Evolutionary conservation across 768 basidiomycete genomes (phyloP).

Genomic region (Panellus pusillus): DNA sequence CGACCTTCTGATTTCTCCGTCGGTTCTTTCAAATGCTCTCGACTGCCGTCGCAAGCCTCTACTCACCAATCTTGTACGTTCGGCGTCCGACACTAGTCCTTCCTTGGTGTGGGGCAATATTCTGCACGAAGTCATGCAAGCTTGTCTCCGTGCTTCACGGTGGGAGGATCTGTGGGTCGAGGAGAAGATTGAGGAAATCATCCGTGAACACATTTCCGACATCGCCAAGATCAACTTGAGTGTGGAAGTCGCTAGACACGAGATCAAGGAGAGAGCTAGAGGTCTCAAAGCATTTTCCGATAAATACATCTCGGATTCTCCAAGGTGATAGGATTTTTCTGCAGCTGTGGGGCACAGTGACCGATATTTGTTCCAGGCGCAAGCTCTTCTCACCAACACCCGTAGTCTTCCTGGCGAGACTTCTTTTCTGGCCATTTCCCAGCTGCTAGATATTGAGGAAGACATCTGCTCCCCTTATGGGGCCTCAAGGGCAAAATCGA

Average conservation of each 20-base stretch:
- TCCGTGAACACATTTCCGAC: constrained; percentile 55
- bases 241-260: constrained; percentile 64
- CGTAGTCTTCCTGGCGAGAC: constrained; percentile 49
- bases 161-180: constrained; percentile 72
- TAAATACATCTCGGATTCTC: constrained; percentile 61
- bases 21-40: constrained; percentile 79
- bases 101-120: constrained; percentile 89
- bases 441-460: constrained; percentile 88
- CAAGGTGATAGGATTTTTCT: constrained; percentile 48
- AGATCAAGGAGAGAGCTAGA: constrained; percentile 59
- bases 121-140: constrained; percentile 89
- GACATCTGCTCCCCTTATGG: constrained; percentile 97
- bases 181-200: constrained; percentile 53
- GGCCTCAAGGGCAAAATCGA: constrained; percentile 97
- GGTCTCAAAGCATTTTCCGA: constrained; percentile 66
- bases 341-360: not conserved
- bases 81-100: constrained; percentile 59
- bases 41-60: constrained; percentile 87
- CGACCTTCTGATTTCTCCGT: constrained; percentile 88
- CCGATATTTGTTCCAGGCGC: constrained; percentile 40
- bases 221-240: constrained; percentile 59
- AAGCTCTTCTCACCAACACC: constrained; percentile 68
- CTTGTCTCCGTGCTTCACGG: constrained; percentile 57
- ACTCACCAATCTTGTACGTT: constrained; percentile 63
- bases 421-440: constrained; percentile 67